Percentiles rank a stretch among this genome's conserved stretches.
Conservation (phyloP, 2,329 filamentous ascomycete species). For the Huntiella decipiens region DNA sequence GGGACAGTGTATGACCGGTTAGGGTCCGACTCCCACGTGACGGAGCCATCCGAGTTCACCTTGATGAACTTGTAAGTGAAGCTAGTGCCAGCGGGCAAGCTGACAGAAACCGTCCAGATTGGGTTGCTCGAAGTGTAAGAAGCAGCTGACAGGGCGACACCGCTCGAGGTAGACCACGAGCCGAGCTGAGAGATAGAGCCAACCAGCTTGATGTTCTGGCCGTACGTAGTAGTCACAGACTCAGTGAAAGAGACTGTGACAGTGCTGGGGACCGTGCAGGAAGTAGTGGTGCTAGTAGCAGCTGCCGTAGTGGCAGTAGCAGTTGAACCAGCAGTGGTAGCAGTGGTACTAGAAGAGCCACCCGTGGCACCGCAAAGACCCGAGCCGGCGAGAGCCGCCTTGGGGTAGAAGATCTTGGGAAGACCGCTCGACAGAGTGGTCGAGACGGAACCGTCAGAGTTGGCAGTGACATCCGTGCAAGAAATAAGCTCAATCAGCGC, state of each 20-base stretch:
- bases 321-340: not conserved
- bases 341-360: not conserved
- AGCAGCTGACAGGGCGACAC: conserved; percentile 29
- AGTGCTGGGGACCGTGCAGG: conserved; percentile 18
- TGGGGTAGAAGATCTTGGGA: conserved; percentile 11
- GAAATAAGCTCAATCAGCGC: conserved; percentile 11
- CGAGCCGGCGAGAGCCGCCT: conserved; percentile 6
- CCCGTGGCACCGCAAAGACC: conserved; percentile 7
- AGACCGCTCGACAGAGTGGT: conserved; percentile 9
- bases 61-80: conserved; percentile 46
- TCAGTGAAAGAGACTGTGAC: conserved; percentile 25
- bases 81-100: conserved; percentile 29
- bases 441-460: conserved; percentile 10
- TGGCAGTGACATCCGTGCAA: conserved; percentile 8
- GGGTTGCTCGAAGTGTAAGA: conserved; percentile 35
- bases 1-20: conserved; percentile 20
- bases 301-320: not conserved
- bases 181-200: conserved; percentile 22
- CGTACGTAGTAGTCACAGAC: conserved; percentile 26
- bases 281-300: not conserved
- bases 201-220: conserved; percentile 27
- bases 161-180: conserved; percentile 21
- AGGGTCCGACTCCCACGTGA: conserved; percentile 39
- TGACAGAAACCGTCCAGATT: conserved; percentile 34
- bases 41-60: conserved; percentile 27